Conservation (phyloP, 2,329 filamentous ascomycete genomes). For the Ascochyta rabiei region DNA sequence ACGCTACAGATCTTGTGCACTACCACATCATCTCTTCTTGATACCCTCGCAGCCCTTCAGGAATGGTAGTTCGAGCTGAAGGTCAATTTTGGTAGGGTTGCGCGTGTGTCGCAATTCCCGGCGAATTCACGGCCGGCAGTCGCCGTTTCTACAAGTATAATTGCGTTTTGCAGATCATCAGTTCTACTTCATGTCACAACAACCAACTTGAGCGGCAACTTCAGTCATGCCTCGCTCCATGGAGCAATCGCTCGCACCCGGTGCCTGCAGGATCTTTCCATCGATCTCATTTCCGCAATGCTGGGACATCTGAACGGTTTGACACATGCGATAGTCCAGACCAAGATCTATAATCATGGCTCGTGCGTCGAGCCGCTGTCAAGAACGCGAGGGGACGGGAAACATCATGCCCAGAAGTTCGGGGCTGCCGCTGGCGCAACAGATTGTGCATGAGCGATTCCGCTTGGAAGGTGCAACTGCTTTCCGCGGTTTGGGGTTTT, state of each 20-base stretch:
- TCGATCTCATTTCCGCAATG: not conserved
- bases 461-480: not conserved
- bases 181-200: not conserved
- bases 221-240: not conserved
- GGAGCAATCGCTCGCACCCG: not conserved
- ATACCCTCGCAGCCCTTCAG: not conserved
- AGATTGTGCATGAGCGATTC: not conserved
- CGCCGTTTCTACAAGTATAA: constrained; percentile 2
- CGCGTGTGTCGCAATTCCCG: not conserved
- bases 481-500: not conserved
- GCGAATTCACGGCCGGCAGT: constrained; percentile 16
- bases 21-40: not conserved
- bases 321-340: constrained; percentile 9
- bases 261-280: not conserved
- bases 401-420: not conserved
- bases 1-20: constrained; percentile 1
- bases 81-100: not conserved
- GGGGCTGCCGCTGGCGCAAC: constrained; percentile 1
- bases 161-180: constrained; percentile 2
- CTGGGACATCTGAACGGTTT: not conserved
- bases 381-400: constrained; percentile 10
- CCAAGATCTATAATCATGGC: constrained; percentile 4
- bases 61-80: not conserved
- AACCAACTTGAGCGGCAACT: not conserved
- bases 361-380: constrained; percentile 15